These are phyloP conservation scores for Saksenaea vasiformis DNA, from an alignment of 371 early-diverging fungal genomes.

Conservation along the genomic window DNA sequence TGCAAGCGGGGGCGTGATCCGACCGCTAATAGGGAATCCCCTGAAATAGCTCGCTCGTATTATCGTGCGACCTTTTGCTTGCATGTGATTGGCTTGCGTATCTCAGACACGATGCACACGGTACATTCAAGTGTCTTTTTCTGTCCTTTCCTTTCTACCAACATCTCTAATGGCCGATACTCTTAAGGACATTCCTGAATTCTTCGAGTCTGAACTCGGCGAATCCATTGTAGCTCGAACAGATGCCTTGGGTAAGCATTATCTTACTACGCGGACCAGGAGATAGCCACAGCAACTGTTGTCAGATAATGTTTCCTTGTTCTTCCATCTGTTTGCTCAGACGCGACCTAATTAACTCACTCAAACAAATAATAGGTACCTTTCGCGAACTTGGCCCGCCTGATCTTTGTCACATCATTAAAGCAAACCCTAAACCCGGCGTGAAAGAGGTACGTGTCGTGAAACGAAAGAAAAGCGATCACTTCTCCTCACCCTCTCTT, in stretches of 20 bases:
- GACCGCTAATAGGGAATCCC: no score
- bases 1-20: no score
- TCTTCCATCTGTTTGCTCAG: background rate
- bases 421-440: constrained; percentile 79
- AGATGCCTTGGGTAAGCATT: constrained; percentile 80
- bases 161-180: constrained; percentile 49
- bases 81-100: background rate
- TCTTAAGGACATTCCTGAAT: constrained; percentile 85
- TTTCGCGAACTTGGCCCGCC: constrained; percentile 95
- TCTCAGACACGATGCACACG: background rate
- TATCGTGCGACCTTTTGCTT: background rate
- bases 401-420: constrained; percentile 94
- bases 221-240: constrained; percentile 86
- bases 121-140: constrained; percentile 10
- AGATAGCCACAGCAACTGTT: background rate
- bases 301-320: background rate
- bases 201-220: constrained; percentile 89
- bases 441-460: constrained; percentile 71
- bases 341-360: background rate
- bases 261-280: background rate
- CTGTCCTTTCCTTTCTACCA: constrained; percentile 1
- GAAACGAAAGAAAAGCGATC: background rate
- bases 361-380: constrained; percentile 52
- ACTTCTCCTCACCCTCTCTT: background rate
- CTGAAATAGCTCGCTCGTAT: no score